Conservation (phyloP, 2,329 filamentous ascomycete species). For the Acephala macrosclerotiorum region DNA sequence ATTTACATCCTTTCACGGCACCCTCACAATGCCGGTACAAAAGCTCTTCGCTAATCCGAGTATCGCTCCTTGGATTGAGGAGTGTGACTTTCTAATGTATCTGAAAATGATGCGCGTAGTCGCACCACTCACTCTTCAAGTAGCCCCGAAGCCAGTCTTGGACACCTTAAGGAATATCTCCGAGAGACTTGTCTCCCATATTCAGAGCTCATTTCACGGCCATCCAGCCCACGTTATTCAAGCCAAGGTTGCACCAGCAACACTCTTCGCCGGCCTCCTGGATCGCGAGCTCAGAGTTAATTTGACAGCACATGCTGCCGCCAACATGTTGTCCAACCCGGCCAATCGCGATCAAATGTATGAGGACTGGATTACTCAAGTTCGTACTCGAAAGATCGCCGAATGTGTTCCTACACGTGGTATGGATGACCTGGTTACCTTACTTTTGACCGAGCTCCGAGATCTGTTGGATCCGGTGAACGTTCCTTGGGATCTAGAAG, state of each 20-base stretch:
- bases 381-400: conserved; percentile 67
- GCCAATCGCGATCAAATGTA: conserved; percentile 96
- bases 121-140: conserved; percentile 86
- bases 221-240: conserved; percentile 86
- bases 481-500: conserved; percentile 70
- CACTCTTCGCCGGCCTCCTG: conserved; percentile 85
- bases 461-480: conserved; percentile 73
- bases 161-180: conserved; percentile 89
- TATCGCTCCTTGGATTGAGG: conserved; percentile 90
- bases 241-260: conserved; percentile 87
- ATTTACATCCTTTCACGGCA: conserved; percentile 94
- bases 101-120: conserved; percentile 96
- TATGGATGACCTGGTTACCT: conserved; percentile 71
- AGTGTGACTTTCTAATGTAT: conserved; percentile 95
- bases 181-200: conserved; percentile 79
- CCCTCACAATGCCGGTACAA: conserved; percentile 94
- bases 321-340: conserved; percentile 88
- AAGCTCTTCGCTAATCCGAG: conserved; percentile 85
- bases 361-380: conserved; percentile 81
- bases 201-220: conserved; percentile 83
- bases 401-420: conserved; percentile 67
- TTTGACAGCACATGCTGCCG: conserved; percentile 89
- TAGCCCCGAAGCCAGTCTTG: conserved; percentile 86
- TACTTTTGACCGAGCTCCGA: conserved; percentile 72
- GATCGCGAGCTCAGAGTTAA: conserved; percentile 92